phyloP scores from a whole-genome alignment of 1,139 yeast genomes.

The Lodderomyces elongisporus region DNA sequence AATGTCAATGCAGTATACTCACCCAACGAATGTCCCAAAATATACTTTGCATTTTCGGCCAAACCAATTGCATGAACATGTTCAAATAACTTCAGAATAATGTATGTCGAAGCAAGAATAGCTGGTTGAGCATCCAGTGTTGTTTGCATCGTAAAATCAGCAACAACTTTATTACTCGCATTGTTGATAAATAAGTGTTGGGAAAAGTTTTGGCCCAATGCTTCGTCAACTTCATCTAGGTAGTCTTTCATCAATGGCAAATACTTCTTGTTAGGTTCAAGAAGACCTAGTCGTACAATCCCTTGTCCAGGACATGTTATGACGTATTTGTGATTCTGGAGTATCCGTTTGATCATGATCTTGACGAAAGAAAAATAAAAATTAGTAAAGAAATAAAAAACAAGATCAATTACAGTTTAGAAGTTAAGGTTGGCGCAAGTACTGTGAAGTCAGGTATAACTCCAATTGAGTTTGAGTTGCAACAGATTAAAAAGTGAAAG shows the following conservation, averaged over 20 bases:
- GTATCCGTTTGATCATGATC: background rate
- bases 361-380: too few species aligned
- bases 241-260: constrained; percentile 12
- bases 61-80: constrained; percentile 21
- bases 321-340: constrained; percentile 16
- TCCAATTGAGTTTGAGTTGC: too few species aligned
- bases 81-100: constrained; percentile 28
- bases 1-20: constrained; percentile 50
- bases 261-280: constrained; percentile 20
- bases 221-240: constrained; percentile 52
- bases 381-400: too few species aligned
- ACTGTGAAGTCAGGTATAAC: too few species aligned
- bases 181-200: constrained; percentile 14
- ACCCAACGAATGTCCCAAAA: constrained; percentile 58
- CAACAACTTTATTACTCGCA: background rate
- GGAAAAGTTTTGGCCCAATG: constrained; percentile 51
- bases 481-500: too few species aligned
- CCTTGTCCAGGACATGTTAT: constrained; percentile 45
- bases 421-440: too few species aligned
- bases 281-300: constrained; percentile 23
- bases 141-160: constrained; percentile 20
- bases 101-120: constrained; percentile 44
- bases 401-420: too few species aligned
- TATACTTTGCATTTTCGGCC: constrained; percentile 18
- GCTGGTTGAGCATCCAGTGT: constrained; percentile 64